Evolutionary conservation across 768 basidiomycete species (phyloP).

Genomic region (Leccinum ochraceum): DNA sequence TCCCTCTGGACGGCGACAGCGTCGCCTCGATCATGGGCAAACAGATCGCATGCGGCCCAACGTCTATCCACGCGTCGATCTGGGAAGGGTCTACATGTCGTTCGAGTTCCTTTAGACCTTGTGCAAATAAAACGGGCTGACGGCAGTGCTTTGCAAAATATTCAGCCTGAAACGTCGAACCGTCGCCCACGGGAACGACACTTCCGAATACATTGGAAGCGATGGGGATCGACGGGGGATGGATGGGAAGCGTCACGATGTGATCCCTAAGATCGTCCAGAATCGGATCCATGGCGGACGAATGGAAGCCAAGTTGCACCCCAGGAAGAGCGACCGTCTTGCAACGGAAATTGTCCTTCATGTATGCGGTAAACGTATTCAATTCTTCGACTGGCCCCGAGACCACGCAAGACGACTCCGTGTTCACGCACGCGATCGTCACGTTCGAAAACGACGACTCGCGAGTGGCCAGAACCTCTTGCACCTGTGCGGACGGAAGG

Average conservation of each 20-base stretch:
- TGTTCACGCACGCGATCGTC: constrained; percentile 64
- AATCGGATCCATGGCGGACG: constrained; percentile 60
- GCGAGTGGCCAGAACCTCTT: constrained; percentile 35
- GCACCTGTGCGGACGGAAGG: constrained; percentile 36
- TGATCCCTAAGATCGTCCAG: constrained; percentile 48
- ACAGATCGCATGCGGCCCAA: constrained; percentile 61
- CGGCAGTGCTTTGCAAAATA: constrained; percentile 63
- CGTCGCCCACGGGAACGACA: constrained; percentile 54
- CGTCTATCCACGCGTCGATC: constrained; percentile 59
- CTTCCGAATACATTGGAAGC: constrained; percentile 62
- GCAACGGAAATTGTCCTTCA: constrained; percentile 39
- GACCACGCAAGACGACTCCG: constrained; percentile 55
- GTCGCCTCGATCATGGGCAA: constrained; percentile 55
- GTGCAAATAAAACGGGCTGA: constrained; percentile 55
- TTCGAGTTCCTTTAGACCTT: constrained; percentile 47
- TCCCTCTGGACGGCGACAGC: constrained; percentile 30
- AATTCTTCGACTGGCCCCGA: constrained; percentile 54
- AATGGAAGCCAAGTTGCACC: constrained; percentile 69
- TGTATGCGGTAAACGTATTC: constrained; percentile 39
- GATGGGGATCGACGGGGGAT: constrained; percentile 55
- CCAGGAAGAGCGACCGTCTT: constrained; percentile 43
- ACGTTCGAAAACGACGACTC: constrained; percentile 37
- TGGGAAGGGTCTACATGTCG: constrained; percentile 25
- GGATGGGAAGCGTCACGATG: constrained; percentile 38
- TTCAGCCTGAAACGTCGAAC: constrained; percentile 43